These are phyloP conservation scores for Russula olivacea DNA, from an alignment of 768 basidiomycete species.

Conservation along the genomic window DNA sequence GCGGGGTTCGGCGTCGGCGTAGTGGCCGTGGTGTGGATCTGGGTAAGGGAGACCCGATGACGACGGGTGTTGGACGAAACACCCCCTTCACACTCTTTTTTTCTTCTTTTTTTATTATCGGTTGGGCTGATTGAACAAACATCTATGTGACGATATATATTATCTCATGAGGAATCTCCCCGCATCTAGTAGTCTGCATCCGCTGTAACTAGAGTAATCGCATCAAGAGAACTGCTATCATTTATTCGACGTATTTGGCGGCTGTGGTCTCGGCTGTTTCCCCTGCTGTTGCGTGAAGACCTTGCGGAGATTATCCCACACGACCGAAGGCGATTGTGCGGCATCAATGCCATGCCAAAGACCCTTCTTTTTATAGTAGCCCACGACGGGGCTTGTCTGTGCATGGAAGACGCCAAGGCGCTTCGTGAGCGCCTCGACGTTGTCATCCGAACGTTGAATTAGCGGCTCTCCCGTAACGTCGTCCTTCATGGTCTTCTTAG, in stretches of 20 bases:
- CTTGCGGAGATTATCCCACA: slow-evolving; percentile 78
- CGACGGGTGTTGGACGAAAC: not conserved
- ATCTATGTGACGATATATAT: slow-evolving; percentile 11
- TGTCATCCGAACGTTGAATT: slow-evolving; percentile 96
- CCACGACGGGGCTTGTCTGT: slow-evolving; percentile 93
- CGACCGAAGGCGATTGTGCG: slow-evolving; percentile 84
- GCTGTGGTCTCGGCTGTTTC: not conserved
- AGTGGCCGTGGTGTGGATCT: slow-evolving; percentile 71
- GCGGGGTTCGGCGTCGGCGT: slow-evolving; percentile 69
- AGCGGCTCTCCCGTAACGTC: slow-evolving; percentile 94
- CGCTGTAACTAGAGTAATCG: slow-evolving; percentile 1
- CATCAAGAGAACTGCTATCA: not conserved
- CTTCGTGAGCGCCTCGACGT: slow-evolving; percentile 89
- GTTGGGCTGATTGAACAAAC: not conserved
- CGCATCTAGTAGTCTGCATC: slow-evolving; percentile 6
- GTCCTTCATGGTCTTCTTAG: slow-evolving; percentile 92
- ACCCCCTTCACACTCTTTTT: not conserved
- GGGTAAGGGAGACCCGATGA: slow-evolving; percentile 70
- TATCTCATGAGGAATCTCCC: not conserved
- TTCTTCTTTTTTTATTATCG: not conserved
- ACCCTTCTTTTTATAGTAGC: slow-evolving; percentile 89
- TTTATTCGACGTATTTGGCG: slow-evolving; percentile 7
- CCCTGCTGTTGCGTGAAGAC: slow-evolving; percentile 49
- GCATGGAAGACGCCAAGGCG: slow-evolving; percentile 84
- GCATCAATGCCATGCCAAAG: slow-evolving; percentile 92